phyloP scores from a whole-genome alignment of 2,329 filamentous ascomycete species.

The Hymenoscyphus occultus region DNA sequence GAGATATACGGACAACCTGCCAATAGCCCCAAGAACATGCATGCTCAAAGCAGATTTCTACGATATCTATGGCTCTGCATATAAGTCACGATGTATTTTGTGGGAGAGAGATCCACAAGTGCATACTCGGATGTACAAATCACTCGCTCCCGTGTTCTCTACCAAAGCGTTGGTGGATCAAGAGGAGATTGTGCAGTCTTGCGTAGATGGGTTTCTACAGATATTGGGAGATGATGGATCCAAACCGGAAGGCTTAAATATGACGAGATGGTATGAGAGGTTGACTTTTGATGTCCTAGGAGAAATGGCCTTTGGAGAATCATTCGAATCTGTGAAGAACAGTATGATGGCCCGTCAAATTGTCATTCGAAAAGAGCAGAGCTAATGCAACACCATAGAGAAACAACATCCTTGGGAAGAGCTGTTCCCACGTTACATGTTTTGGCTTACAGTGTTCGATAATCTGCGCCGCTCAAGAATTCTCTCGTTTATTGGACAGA shows the following conservation, averaged over 20 bases:
- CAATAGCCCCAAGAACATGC: background rate
- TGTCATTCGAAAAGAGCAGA: background rate
- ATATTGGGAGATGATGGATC: background rate
- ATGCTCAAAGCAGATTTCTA: background rate
- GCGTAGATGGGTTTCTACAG: background rate
- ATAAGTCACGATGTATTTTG: background rate
- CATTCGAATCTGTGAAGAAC: background rate
- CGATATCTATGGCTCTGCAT: background rate
- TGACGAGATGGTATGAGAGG: conserved; percentile 3
- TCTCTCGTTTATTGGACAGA: background rate
- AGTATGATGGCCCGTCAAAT: background rate
- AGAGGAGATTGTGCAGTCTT: background rate
- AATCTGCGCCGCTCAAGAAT: background rate
- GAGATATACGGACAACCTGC: conserved; percentile 26
- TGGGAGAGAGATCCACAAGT: background rate
- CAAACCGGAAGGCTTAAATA: background rate
- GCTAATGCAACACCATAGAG: background rate
- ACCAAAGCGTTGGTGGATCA: background rate
- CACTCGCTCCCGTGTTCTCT: background rate
- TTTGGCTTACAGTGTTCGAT: background rate
- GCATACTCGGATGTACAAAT: background rate
- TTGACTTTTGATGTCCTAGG: conserved; percentile 8
- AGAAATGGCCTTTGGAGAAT: conserved; percentile 5
- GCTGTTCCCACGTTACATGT: background rate
- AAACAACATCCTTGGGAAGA: background rate